Evolutionary conservation across 371 early-diverging fungal species (phyloP).

Genomic region (Nosema muscidifuracis): DNA sequence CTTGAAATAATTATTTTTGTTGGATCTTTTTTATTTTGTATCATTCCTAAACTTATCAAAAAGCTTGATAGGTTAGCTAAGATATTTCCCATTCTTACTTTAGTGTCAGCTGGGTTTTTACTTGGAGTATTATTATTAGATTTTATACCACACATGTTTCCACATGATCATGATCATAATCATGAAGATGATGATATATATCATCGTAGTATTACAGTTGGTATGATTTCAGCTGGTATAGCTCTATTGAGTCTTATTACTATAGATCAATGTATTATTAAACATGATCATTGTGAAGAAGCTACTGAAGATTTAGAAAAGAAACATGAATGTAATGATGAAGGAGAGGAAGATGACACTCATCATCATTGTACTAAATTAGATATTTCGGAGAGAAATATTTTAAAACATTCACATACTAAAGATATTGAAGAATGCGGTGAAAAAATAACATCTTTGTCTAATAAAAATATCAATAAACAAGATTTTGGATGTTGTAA

Average conservation of each 20-base stretch:
- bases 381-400: background rate
- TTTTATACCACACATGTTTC: slow-evolving; percentile 59
- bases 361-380: background rate
- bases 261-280: slow-evolving; percentile 54
- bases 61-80: slow-evolving; percentile 19
- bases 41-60: slow-evolving; percentile 28
- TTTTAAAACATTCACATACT: background rate
- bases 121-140: slow-evolving; percentile 55
- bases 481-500: slow-evolving; percentile 38
- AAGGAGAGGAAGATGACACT: too few species aligned
- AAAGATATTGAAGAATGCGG: background rate
- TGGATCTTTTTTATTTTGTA: slow-evolving; percentile 30
- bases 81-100: slow-evolving; percentile 40
- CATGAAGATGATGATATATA: slow-evolving; percentile 29
- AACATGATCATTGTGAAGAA: slow-evolving; percentile 61
- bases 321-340: background rate
- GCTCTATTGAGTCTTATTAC: slow-evolving; percentile 53
- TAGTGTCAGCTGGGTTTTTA: slow-evolving; percentile 59
- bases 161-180: slow-evolving; percentile 18
- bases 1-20: slow-evolving; percentile 20
- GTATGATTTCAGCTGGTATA: slow-evolving; percentile 52
- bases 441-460: background rate
- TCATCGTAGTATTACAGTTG: slow-evolving; percentile 22
- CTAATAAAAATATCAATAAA: background rate
- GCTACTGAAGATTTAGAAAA: background rate